Evolutionary conservation across 441 rosid species (phyloP), one percentile per base, ranked within the genome.

Genomic region (Erodium trifolium): DNA sequence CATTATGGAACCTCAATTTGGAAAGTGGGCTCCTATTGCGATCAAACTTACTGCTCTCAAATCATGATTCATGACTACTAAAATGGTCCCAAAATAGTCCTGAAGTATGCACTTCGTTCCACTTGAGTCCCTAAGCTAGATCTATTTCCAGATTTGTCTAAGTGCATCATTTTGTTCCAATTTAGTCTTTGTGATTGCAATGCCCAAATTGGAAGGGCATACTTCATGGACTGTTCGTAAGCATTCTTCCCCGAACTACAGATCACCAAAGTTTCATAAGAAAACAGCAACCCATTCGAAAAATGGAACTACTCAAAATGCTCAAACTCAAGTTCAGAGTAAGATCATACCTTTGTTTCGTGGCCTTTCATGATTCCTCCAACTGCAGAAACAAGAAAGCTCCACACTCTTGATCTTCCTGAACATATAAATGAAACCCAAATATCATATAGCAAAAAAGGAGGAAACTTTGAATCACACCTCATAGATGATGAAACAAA

Each of bases 291-390:
- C 39, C 19, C 49, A 4, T 5, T 34, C 5, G 18, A 1, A 19
- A 45, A 51, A 7, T 65, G 23, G 0, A 18, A 53, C 14, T 14
- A 71, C 14, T 67, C 10, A 63, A 5, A 53, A 31, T 5, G 53
- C 47, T 55, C 5, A 37, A 16, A 39, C 34, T 17, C 39, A 64
- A 43, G 37, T 67, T 10, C 1, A 27, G n/a, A 35, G 51, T 1
- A 53, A 12, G 39, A 41, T 2, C 31, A 53, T 68, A 84, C 84
- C 88, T 80, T 82, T 12, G 82, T 2, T 68, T 70, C 86, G 63
- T 76, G 81, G 78, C 84, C 75, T 73, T 82, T 84, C 85, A 84
- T 82, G 75, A 65, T 78, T 41, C 59, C 70, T n/a, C 35, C 0
- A 51, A 67, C 17, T 51, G 59, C 17, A 2, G 59, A n/a, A 51